Evolutionary conservation across 2,329 filamentous ascomycete species (phyloP).

Genomic region (Trichoderma sp.): DNA sequence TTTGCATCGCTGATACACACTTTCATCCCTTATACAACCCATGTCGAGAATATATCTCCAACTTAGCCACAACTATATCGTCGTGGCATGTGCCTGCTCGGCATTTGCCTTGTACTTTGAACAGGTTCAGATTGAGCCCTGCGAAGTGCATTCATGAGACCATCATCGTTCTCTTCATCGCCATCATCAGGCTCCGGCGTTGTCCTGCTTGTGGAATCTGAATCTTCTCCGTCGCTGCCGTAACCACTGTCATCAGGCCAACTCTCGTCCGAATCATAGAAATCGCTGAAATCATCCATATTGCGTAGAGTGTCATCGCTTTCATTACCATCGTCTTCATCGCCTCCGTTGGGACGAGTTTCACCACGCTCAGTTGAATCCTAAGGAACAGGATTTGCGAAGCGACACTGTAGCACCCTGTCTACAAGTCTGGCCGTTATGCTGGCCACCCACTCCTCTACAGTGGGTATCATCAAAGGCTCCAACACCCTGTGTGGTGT

Average conservation of each 20-base stretch:
- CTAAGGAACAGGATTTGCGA: not conserved
- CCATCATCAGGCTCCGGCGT: not conserved
- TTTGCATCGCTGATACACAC: not conserved
- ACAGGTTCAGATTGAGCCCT: not conserved
- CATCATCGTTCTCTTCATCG: not conserved
- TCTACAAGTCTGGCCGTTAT: not conserved
- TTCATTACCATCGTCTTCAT: not conserved
- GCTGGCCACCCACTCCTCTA: not conserved
- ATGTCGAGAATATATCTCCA: not conserved
- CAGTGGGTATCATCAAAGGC: not conserved
- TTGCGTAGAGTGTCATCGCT: not conserved
- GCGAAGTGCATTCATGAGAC: not conserved
- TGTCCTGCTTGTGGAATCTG: not conserved
- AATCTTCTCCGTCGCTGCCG: not conserved
- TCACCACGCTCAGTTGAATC: not conserved
- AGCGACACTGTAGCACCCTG: not conserved
- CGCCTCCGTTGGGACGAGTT: not conserved
- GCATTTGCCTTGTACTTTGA: not conserved
- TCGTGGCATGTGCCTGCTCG: not conserved
- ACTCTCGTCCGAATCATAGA: not conserved
- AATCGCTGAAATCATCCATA: not conserved
- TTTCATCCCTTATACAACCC: not conserved
- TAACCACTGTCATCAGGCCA: not conserved
- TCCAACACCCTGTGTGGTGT: conserved; percentile 52
- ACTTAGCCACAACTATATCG: not conserved